A percentile compares a stretch with the other conserved stretches of the same genome.
phyloP scores from a whole-genome alignment of 768 basidiomycete species.

The Pholiota microspora region DNA sequence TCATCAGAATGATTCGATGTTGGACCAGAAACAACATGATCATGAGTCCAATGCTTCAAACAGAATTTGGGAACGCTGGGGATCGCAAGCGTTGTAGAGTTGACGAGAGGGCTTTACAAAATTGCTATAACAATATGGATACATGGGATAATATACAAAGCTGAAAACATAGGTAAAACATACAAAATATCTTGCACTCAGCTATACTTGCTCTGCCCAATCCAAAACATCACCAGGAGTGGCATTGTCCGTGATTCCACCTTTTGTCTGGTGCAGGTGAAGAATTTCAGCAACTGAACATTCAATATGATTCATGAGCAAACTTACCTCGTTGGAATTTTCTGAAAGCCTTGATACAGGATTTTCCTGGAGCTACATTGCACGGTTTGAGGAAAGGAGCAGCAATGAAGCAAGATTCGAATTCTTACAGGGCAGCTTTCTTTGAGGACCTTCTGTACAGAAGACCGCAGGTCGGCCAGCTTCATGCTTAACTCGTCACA shows the following conservation, averaged over 20 bases:
- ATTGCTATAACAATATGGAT: no score
- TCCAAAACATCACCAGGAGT: constrained; percentile 44
- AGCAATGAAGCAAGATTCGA: background rate
- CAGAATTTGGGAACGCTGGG: no score
- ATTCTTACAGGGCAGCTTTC: constrained; percentile 8
- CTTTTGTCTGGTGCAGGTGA: background rate
- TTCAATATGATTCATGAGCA: background rate
- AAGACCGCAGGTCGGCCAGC: constrained; percentile 51
- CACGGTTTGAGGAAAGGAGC: background rate
- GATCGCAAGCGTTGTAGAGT: no score
- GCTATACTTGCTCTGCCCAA: constrained; percentile 53
- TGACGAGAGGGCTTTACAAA: no score
- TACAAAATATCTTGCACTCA: background rate
- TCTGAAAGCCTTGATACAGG: background rate
- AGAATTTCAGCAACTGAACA: background rate
- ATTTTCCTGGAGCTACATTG: background rate
- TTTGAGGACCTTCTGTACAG: constrained; percentile 19
- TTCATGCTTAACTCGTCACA: constrained; percentile 69
- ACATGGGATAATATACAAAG: no score
- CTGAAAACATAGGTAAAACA: no score
- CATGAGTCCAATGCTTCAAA: no score
- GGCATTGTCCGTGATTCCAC: constrained; percentile 6
- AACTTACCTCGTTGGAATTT: background rate
- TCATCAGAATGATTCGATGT: no score
- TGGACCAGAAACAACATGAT: no score